Evolutionary conservation across 2,329 filamentous ascomycete species (phyloP), one percentile per base, ranked within the genome.

Genomic region (Ophiognomonia clavigignenti-juglandacearum): DNA sequence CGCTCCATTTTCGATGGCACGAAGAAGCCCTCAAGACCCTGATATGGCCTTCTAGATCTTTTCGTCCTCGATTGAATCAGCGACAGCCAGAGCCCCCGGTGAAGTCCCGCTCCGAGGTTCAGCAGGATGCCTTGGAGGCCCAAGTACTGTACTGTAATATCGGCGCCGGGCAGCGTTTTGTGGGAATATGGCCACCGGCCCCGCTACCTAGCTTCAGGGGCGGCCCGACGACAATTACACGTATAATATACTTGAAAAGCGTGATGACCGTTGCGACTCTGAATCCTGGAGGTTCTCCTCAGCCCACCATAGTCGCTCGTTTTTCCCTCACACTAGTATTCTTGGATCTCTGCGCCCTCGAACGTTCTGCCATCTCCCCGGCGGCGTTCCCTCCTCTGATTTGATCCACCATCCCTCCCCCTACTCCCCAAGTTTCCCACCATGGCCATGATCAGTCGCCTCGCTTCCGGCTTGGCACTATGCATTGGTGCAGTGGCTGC

Each of bases 401-500:
- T n/a, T n/a, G n/a, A n/a, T n/a, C n/a, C n/a, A n/a, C n/a, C n/a
- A n/a, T n/a, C n/a, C n/a, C n/a, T 31, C 20, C 24, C 10, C 18
- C 24, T 31, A 29, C 39, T 10, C 18, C 39, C 16, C 23, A 24
- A 19, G 24, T n/a, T 16, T 31, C 32, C n/a, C 6, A 35, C 3
- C 38, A 26, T 39, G 24, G 43, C 35, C 31, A 27, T 32, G 4
- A 4, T 31, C 26, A 31, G 34, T 34, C 43, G 19, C 35, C 43
- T 50, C 48, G 36, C 40, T 20, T 47, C 39, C 13, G 43, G 18
- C 38, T 38, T 50, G 43, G 27, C 35, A 14, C 23, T 50, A 18
- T 23, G 42, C 34, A 13, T 24, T 7, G 39, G 39, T 11, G 32
- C 18, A 18, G 34, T 24, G 18, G 29, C 39, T 20, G 47, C 43